Percentiles rank a stretch among this genome's conserved stretches.
Conservation (phyloP, 2,329 filamentous ascomycete genomes). For the Dactylella cylindrospora region DNA sequence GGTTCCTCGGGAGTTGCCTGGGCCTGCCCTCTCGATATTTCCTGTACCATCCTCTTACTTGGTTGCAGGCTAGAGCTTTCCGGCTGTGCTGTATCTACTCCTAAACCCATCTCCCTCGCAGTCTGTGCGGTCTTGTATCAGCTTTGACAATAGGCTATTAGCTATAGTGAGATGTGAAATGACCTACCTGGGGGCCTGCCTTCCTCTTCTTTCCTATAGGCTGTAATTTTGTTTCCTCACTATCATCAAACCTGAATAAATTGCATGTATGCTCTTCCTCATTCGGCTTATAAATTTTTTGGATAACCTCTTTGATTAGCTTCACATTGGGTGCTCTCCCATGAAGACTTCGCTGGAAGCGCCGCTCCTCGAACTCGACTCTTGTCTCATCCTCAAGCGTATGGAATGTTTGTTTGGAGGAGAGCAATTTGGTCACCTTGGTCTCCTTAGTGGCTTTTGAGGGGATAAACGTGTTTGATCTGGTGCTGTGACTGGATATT, state of each 20-base stretch:
- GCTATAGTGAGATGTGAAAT: no score
- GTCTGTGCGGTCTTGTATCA: background rate
- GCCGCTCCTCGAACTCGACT: constrained; percentile 10
- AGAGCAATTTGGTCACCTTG: constrained; percentile 1
- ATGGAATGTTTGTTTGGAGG: background rate
- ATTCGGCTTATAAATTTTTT: constrained; percentile 7
- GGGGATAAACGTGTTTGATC: constrained; percentile 19
- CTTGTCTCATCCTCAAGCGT: background rate
- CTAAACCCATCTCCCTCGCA: background rate
- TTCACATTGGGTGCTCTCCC: constrained; percentile 5
- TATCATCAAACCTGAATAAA: constrained; percentile 21
- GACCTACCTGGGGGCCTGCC: no score
- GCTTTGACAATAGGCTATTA: no score
- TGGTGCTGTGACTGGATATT: constrained; percentile 19
- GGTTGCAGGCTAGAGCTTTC: background rate
- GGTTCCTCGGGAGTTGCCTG: background rate
- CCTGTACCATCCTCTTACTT: background rate
- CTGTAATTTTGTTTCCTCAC: background rate
- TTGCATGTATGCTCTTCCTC: constrained; percentile 1
- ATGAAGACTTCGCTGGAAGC: constrained; percentile 2
- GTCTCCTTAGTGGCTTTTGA: constrained; percentile 23
- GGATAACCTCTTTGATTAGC: constrained; percentile 15
- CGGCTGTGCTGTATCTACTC: background rate
- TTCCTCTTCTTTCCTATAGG: constrained; percentile 1
- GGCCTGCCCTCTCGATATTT: background rate